Conservation (phyloP, 1,284 basidiomycete species). For the Tetrapyrgos nigripes region DNA sequence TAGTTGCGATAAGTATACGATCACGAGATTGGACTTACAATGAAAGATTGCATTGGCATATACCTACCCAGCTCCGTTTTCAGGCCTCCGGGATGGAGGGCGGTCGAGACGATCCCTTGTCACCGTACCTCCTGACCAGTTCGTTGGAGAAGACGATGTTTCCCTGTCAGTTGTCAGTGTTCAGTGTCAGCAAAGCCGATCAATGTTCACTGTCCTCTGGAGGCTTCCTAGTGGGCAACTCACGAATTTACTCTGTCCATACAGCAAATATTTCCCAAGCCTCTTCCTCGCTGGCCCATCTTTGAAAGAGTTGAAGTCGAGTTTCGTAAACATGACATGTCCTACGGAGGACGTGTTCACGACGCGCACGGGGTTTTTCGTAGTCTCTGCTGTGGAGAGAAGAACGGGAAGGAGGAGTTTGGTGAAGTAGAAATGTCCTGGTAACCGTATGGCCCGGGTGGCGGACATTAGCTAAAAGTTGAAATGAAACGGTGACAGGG, state of each 20-base stretch:
- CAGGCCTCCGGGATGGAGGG: constrained; percentile 35
- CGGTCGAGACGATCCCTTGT: constrained; percentile 40
- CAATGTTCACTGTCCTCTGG: not conserved
- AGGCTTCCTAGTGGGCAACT: not conserved
- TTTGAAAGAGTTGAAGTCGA: constrained; percentile 42
- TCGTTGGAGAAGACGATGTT: constrained; percentile 41
- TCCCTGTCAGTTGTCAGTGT: constrained; percentile 24
- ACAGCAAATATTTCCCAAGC: constrained; percentile 32
- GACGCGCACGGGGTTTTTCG: constrained; percentile 40
- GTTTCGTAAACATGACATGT: constrained; percentile 25
- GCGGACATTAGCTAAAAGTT: constrained; percentile 25
- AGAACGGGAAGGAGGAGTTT: constrained; percentile 51
- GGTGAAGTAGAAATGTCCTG: constrained; percentile 55
- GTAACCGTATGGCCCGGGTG: constrained; percentile 37
- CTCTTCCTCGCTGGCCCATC: constrained; percentile 41
- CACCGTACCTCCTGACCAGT: constrained; percentile 36
- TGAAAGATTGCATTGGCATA: constrained; percentile 5
- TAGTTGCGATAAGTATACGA: not conserved
- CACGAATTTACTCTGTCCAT: constrained; percentile 55
- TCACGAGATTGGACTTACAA: not conserved
- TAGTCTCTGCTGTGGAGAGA: constrained; percentile 36
- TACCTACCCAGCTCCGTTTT: constrained; percentile 33
- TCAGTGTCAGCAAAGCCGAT: not conserved
- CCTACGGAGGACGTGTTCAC: constrained; percentile 49
- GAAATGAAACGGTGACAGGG: not conserved